phyloP scores from a whole-genome alignment of 176 grass and related monocot genomes.

The Ensete ventricosum region DNA sequence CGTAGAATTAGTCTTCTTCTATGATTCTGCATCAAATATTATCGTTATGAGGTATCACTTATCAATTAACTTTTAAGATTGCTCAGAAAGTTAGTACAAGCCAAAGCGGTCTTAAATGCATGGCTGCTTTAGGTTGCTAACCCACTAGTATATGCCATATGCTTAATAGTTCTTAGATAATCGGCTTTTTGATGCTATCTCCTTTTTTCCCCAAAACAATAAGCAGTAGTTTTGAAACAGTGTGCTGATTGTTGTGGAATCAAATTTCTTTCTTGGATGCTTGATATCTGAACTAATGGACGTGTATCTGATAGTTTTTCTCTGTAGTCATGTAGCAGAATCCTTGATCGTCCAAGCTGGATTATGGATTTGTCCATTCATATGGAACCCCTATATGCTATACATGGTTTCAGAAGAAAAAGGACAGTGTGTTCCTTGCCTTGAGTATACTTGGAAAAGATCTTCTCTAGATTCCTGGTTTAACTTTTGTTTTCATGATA shows the following conservation, averaged over 20 bases:
- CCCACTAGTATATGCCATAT: background rate
- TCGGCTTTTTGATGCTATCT: background rate
- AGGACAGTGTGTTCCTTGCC: background rate
- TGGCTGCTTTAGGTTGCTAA: background rate
- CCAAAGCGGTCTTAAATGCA: too few relatives aligned
- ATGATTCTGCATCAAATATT: background rate
- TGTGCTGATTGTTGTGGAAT: background rate
- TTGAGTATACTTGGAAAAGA: background rate
- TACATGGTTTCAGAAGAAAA: background rate
- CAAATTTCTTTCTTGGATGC: background rate
- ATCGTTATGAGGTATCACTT: background rate
- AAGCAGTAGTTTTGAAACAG: background rate
- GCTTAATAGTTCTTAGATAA: background rate
- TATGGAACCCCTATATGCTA: background rate
- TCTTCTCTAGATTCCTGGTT: too few relatives aligned
- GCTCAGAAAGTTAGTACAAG: background rate
- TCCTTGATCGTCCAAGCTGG: background rate
- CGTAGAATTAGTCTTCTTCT: too few relatives aligned
- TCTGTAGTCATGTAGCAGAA: background rate
- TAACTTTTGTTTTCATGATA: too few relatives aligned
- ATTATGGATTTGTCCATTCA: background rate
- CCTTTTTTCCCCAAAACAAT: background rate
- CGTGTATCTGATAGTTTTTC: background rate
- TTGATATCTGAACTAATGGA: background rate
- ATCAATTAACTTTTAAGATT: background rate